Evolutionary conservation across 495 filamentous ascomycete genomes (phyloP).

Genomic region (Lophium mytilinum): DNA sequence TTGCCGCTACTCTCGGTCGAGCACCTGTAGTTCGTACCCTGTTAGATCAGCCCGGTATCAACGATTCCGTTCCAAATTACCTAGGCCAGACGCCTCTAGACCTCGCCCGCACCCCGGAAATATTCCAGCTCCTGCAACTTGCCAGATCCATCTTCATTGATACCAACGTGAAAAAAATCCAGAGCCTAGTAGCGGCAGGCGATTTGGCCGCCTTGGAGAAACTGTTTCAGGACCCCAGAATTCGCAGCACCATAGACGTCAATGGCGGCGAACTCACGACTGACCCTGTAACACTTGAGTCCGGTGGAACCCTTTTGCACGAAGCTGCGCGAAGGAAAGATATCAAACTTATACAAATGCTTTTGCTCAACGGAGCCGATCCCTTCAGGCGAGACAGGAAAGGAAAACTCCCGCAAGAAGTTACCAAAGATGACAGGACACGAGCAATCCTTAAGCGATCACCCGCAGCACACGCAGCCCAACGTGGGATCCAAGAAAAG

Average conservation of each 20-base stretch:
- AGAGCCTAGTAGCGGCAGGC: constrained; percentile 58
- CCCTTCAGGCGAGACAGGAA: constrained; percentile 91
- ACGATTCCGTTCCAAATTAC: constrained; percentile 86
- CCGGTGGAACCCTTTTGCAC: constrained; percentile 82
- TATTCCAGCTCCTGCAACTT: constrained; percentile 91
- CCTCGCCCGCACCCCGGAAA: constrained; percentile 80
- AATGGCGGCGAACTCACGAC: constrained; percentile 83
- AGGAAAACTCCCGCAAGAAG: constrained; percentile 91
- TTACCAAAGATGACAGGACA: constrained; percentile 91
- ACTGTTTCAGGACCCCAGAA: constrained; percentile 72
- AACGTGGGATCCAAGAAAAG: constrained; percentile 92
- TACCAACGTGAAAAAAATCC: constrained; percentile 70
- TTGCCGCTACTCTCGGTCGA: constrained; percentile 76
- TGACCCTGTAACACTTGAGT: constrained; percentile 63
- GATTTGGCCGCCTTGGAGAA: constrained; percentile 72
- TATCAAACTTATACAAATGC: constrained; percentile 72
- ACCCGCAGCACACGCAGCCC: constrained; percentile 87
- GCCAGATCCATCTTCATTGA: constrained; percentile 86
- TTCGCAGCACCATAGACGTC: constrained; percentile 78
- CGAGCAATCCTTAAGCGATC: constrained; percentile 83
- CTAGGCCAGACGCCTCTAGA: constrained; percentile 81
- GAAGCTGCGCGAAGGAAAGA: constrained; percentile 87
- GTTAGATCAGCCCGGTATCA: constrained; percentile 69
- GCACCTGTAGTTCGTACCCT: constrained; percentile 69
- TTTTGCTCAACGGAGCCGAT: constrained; percentile 93